Evolutionary conservation across 2,329 filamentous ascomycete genomes (phyloP).

Genomic region (Neofusicoccum cordaticola): DNA sequence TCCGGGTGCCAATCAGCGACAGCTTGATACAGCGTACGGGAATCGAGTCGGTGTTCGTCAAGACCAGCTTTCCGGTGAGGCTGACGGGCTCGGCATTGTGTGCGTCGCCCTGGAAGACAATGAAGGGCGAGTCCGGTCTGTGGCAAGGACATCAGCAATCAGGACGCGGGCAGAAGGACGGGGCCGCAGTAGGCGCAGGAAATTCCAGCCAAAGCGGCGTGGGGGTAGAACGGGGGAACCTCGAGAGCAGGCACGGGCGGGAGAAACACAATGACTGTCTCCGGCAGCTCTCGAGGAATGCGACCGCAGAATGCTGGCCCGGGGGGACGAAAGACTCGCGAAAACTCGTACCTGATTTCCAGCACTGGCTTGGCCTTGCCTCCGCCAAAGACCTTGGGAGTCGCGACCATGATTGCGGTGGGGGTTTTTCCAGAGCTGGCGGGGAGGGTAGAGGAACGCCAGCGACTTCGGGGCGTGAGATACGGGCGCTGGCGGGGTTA

Average conservation of each 20-base stretch:
- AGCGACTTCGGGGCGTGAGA: neutral
- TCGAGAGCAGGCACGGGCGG: conserved; percentile 44
- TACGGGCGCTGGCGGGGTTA: neutral
- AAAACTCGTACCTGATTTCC: conserved; percentile 43
- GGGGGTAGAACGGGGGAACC: neutral
- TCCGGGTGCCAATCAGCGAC: conserved; percentile 47
- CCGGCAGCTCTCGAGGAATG: conserved; percentile 44
- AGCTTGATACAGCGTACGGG: conserved; percentile 48
- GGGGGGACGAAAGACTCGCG: neutral
- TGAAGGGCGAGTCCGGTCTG: conserved; percentile 47
- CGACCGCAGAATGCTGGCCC: neutral
- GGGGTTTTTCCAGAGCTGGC: neutral
- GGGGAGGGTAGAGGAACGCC: neutral
- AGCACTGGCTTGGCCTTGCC: conserved; percentile 31
- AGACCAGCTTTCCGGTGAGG: conserved; percentile 46
- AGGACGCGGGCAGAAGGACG: neutral
- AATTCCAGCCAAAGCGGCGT: neutral
- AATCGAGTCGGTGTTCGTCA: conserved; percentile 48
- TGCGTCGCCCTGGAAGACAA: conserved; percentile 50
- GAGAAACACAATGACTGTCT: neutral
- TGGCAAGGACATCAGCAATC: neutral
- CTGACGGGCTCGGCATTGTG: conserved; percentile 45
- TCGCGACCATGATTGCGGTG: conserved; percentile 31
- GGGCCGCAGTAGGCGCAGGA: neutral
- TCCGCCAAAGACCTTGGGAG: conserved; percentile 35